Evolutionary conservation across 2,329 filamentous ascomycete genomes (phyloP).

Genomic region (Aureobasidium sp.): DNA sequence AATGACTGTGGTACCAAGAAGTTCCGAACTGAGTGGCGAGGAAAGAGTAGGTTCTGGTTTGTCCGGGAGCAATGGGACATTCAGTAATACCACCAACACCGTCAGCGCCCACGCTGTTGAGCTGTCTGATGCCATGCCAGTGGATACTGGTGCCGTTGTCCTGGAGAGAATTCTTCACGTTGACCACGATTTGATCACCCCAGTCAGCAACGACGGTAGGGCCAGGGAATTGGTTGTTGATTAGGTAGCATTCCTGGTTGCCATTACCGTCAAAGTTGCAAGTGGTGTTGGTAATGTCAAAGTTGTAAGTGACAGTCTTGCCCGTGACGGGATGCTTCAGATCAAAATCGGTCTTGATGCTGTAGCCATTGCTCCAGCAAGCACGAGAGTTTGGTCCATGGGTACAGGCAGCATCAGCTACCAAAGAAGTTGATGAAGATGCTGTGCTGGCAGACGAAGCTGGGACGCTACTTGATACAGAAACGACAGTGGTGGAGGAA

Average conservation of each 20-base stretch:
- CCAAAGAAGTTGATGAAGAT: constrained; percentile 12
- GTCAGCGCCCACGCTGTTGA: constrained; percentile 48
- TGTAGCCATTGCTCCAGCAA: constrained; percentile 40
- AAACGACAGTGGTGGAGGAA: neutral
- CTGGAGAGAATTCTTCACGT: constrained; percentile 46
- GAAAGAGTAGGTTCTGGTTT: constrained; percentile 50
- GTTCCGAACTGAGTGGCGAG: constrained; percentile 42
- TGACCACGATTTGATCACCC: constrained; percentile 45
- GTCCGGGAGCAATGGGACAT: constrained; percentile 44
- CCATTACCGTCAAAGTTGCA: constrained; percentile 35
- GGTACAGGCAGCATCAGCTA: constrained; percentile 31
- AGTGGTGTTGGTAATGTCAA: constrained; percentile 31
- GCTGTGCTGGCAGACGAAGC: neutral
- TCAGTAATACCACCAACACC: constrained; percentile 46
- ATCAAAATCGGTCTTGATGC: constrained; percentile 41
- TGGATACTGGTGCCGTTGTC: constrained; percentile 55
- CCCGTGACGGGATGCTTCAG: constrained; percentile 37
- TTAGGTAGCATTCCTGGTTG: constrained; percentile 35
- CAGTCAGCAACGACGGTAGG: constrained; percentile 49
- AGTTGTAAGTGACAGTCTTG: constrained; percentile 29
- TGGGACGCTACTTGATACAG: neutral
- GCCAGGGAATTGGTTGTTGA: constrained; percentile 61
- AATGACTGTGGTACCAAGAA: constrained; percentile 40
- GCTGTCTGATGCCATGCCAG: constrained; percentile 55
- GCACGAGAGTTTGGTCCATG: constrained; percentile 34